These are phyloP conservation scores for Globisporangium nodosum DNA, from an alignment of 352 stramenopile species.

Conservation along the genomic window DNA sequence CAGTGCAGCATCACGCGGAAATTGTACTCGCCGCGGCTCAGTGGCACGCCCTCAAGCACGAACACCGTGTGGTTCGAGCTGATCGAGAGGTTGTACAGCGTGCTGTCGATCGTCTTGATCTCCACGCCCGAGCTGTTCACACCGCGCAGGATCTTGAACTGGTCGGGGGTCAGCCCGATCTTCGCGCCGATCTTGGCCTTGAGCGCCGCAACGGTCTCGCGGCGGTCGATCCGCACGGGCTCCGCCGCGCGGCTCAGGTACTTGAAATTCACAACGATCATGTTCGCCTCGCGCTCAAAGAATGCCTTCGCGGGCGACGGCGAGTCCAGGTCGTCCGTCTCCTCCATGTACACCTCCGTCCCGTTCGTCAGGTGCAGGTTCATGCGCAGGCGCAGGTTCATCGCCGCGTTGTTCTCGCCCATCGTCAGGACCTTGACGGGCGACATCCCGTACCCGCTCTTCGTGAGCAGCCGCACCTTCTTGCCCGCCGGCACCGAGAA, in stretches of 20 bases:
- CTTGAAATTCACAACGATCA: conserved; percentile 75
- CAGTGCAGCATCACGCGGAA: conserved; percentile 65
- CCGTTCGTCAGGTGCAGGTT: conserved; percentile 66
- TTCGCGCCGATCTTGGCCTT: conserved; percentile 52
- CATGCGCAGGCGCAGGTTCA: conserved; percentile 41
- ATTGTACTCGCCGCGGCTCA: conserved; percentile 72
- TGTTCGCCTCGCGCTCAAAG: conserved; percentile 76
- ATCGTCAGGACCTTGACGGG: conserved; percentile 64
- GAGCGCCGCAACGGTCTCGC: conserved; percentile 50
- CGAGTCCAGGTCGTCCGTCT: conserved; percentile 36
- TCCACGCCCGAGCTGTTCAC: conserved; percentile 64
- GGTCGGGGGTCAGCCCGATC: conserved; percentile 37
- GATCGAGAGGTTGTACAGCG: conserved; percentile 71
- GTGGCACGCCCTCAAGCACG: conserved; percentile 51
- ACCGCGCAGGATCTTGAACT: conserved; percentile 78
- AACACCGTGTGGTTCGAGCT: conserved; percentile 64
- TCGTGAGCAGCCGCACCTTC: conserved; percentile 62
- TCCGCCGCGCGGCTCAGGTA: conserved; percentile 36
- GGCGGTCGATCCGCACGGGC: conserved; percentile 64
- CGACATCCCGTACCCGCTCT: conserved; percentile 61
- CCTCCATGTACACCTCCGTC: conserved; percentile 71
- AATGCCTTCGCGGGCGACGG: conserved; percentile 49
- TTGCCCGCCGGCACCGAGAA: conserved; percentile 33
- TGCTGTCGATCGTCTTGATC: conserved; percentile 77
- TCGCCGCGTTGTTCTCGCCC: conserved; percentile 32